These are phyloP conservation scores for Hypericum perforatum DNA, from an alignment of 345 rosid species.

Conservation along the genomic window DNA sequence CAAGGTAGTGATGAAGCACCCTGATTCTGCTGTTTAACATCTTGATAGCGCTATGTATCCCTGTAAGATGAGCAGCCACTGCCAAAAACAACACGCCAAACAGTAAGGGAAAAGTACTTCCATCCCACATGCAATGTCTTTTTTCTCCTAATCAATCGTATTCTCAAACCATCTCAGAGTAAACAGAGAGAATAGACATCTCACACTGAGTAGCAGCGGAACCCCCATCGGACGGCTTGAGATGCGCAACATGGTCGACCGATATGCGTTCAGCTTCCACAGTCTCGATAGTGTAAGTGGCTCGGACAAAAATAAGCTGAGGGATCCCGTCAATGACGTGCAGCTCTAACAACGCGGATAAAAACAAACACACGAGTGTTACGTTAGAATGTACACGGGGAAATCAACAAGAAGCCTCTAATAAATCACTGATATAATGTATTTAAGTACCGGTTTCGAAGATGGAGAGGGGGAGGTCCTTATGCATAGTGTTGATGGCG, in stretches of 20 bases:
- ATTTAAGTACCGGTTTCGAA: slow-evolving; percentile 78
- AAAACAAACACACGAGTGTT: too few relatives aligned
- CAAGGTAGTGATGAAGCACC: slow-evolving; percentile 87
- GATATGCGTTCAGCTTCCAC: slow-evolving; percentile 95
- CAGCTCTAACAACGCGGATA: too few relatives aligned
- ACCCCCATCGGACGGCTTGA: slow-evolving; percentile 96
- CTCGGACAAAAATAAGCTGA: slow-evolving; percentile 72
- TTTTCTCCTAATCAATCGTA: neutral
- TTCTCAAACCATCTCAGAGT: too few relatives aligned
- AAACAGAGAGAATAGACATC: too few relatives aligned
- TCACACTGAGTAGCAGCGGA: slow-evolving; percentile 93
- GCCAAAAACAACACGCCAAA: slow-evolving; percentile 10
- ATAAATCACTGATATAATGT: too few relatives aligned
- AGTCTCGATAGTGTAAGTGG: slow-evolving; percentile 97
- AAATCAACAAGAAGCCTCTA: too few relatives aligned
- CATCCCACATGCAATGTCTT: too few relatives aligned
- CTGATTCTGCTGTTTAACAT: slow-evolving; percentile 91
- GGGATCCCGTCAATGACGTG: slow-evolving; percentile 97
- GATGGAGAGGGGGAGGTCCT: slow-evolving; percentile 88
- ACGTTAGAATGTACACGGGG: too few relatives aligned
- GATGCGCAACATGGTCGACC: slow-evolving; percentile 98
- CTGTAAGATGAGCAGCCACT: slow-evolving; percentile 99
- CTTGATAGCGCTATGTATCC: slow-evolving; percentile 96
- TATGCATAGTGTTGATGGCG: slow-evolving; percentile 70
- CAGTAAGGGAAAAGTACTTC: neutral